Conservation (phyloP, 106 monocot genomes). For the Dendrobium chrysotoxum region DNA sequence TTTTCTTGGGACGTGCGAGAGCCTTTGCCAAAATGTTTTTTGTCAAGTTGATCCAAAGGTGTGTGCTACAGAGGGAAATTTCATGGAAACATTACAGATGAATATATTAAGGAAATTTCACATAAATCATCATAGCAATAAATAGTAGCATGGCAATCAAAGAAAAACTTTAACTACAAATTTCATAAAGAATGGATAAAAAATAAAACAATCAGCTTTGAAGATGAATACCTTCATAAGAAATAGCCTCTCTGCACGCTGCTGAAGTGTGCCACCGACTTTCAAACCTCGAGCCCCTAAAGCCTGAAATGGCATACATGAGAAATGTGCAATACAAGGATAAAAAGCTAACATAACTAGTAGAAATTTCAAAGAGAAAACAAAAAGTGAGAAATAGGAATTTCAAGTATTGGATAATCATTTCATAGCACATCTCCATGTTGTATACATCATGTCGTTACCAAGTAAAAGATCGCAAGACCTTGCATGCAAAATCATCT, state of each 20-base stretch:
- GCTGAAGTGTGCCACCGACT: constrained; percentile 73
- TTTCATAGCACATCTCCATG: background rate
- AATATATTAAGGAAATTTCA: background rate
- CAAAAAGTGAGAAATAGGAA: background rate
- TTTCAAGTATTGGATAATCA: background rate
- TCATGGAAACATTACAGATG: background rate
- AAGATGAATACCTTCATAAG: constrained; percentile 51
- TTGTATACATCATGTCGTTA: background rate
- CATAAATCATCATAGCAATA: background rate
- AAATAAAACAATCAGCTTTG: background rate
- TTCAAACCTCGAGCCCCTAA: constrained; percentile 76
- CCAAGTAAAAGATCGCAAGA: background rate
- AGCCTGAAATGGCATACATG: constrained; percentile 35
- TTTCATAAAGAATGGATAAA: background rate
- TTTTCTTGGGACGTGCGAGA: constrained; percentile 36
- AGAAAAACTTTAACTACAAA: background rate
- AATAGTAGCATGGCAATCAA: background rate
- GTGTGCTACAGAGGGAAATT: constrained; percentile 39
- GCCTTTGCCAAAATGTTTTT: constrained; percentile 92
- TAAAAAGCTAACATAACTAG: background rate
- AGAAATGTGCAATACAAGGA: background rate
- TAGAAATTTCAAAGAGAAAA: background rate
- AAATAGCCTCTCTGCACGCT: constrained; percentile 89
- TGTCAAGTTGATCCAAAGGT: constrained; percentile 81
- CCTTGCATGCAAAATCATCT: background rate